Percentiles rank a stretch among this genome's conserved stretches.
Evolutionary conservation across 805 yeast genomes (phyloP).

Genomic region (Monosporozyma solicola): DNA sequence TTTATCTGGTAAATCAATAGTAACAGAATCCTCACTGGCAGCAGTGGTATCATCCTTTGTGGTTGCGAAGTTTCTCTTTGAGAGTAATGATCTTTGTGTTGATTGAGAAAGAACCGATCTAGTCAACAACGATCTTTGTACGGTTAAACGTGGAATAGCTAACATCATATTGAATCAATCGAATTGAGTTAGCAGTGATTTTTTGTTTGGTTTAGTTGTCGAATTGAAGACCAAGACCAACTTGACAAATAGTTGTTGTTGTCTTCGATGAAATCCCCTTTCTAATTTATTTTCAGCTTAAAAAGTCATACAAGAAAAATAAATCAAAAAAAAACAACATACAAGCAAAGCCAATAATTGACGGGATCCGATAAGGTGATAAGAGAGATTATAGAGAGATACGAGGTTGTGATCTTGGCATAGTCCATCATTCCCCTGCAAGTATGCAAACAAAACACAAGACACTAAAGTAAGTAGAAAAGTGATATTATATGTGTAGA

Average conservation of each 20-base stretch:
- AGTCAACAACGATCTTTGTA: not conserved
- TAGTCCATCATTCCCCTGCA: too few species aligned
- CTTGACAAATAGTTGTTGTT: not conserved
- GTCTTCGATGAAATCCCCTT: not conserved
- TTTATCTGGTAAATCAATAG: conserved; percentile 61
- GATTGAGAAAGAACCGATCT: not conserved
- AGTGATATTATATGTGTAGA: not conserved
- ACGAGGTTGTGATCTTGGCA: too few species aligned
- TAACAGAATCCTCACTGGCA: conserved; percentile 24
- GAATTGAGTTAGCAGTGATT: not conserved
- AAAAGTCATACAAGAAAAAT: not conserved
- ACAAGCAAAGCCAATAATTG: not conserved
- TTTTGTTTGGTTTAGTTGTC: not conserved
- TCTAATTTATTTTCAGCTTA: not conserved
- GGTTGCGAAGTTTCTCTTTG: not conserved
- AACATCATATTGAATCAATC: not conserved
- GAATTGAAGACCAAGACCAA: not conserved
- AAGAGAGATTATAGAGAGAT: too few species aligned
- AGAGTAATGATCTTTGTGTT: not conserved
- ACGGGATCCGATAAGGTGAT: too few species aligned
- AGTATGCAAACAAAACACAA: too few species aligned
- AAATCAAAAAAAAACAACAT: not conserved
- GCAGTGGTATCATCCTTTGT: conserved; percentile 11
- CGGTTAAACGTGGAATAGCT: not conserved
- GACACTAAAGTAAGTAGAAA: not conserved